Percentiles rank a stretch among this genome's conserved stretches.
phyloP scores from a whole-genome alignment of 1,284 basidiomycete genomes.

The Malassezia furfur region DNA sequence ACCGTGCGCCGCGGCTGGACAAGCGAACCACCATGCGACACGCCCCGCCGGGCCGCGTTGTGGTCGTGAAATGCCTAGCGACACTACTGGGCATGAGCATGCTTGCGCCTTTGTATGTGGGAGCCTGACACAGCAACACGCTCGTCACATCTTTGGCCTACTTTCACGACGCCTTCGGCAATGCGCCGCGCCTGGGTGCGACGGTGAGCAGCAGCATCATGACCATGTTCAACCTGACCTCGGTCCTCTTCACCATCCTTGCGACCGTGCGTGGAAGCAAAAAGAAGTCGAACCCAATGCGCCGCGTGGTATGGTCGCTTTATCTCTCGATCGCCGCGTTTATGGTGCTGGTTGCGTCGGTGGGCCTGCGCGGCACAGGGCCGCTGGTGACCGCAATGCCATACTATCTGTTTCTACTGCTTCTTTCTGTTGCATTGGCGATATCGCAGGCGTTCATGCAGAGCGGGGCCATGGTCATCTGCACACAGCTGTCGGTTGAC shows the following conservation, averaged over 20 bases:
- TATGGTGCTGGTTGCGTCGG: background rate
- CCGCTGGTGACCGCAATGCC: background rate
- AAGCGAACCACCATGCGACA: constrained; percentile 24
- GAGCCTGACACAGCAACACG: constrained; percentile 19
- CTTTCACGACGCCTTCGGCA: constrained; percentile 17
- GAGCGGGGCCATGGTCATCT: constrained; percentile 24
- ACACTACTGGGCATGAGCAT: constrained; percentile 15
- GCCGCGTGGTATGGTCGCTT: background rate
- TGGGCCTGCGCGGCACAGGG: background rate
- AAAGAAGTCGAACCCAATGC: background rate
- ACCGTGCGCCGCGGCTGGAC: no score
- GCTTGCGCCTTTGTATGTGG: constrained; percentile 15
- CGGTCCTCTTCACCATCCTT: constrained; percentile 20
- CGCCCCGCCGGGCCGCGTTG: constrained; percentile 17
- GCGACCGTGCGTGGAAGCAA: constrained; percentile 3
- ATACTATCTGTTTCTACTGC: constrained; percentile 16
- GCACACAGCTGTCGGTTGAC: constrained; percentile 16
- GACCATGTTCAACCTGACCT: constrained; percentile 17
- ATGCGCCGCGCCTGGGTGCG: background rate
- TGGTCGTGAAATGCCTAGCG: background rate
- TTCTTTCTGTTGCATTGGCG: constrained; percentile 12
- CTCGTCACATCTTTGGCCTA: constrained; percentile 31
- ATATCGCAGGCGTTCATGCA: constrained; percentile 20
- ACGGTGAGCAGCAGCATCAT: constrained; percentile 25
- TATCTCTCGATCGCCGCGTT: background rate